Conservation (phyloP, 2,329 filamentous ascomycete genomes). For the Cercospora sp. region DNA sequence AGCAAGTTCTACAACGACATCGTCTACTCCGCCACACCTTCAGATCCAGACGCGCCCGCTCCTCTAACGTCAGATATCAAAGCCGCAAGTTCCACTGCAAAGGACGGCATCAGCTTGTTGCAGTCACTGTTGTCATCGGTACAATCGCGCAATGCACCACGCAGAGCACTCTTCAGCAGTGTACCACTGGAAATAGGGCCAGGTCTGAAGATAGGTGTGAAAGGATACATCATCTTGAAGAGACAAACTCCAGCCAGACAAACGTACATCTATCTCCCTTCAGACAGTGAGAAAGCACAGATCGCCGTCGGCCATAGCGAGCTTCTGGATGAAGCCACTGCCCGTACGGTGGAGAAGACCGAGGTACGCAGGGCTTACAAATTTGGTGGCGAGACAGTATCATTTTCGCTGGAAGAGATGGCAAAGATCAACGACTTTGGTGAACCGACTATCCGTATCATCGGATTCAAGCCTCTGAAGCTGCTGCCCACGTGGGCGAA, state of each 20-base stretch:
- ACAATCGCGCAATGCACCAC: slow-evolving; percentile 84
- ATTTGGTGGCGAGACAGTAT: slow-evolving; percentile 86
- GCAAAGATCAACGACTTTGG: slow-evolving; percentile 77
- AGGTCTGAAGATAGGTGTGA: slow-evolving; percentile 81
- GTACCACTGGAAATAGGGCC: slow-evolving; percentile 87
- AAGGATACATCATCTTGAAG: slow-evolving; percentile 88
- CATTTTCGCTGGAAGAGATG: slow-evolving; percentile 83
- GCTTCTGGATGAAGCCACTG: slow-evolving; percentile 74
- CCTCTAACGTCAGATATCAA: slow-evolving; percentile 58
- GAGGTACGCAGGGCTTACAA: slow-evolving; percentile 93
- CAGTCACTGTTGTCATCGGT: slow-evolving; percentile 82
- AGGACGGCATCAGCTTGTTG: slow-evolving; percentile 75
- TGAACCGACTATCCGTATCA: slow-evolving; percentile 77
- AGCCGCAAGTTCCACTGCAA: slow-evolving; percentile 59
- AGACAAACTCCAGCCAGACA: slow-evolving; percentile 77
- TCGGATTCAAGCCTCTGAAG: slow-evolving; percentile 86
- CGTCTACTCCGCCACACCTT: slow-evolving; percentile 73
- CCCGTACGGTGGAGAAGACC: slow-evolving; percentile 71
- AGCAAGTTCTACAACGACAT: slow-evolving; percentile 94
- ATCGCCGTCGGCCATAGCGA: slow-evolving; percentile 74
- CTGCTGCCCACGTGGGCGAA: slow-evolving; percentile 81
- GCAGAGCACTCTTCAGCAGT: slow-evolving; percentile 81
- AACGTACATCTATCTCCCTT: slow-evolving; percentile 76
- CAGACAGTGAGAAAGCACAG: slow-evolving; percentile 77
- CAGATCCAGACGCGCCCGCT: slow-evolving; percentile 67